Conservation (phyloP, 805 yeast species). For the Candida boidinii region DNA sequence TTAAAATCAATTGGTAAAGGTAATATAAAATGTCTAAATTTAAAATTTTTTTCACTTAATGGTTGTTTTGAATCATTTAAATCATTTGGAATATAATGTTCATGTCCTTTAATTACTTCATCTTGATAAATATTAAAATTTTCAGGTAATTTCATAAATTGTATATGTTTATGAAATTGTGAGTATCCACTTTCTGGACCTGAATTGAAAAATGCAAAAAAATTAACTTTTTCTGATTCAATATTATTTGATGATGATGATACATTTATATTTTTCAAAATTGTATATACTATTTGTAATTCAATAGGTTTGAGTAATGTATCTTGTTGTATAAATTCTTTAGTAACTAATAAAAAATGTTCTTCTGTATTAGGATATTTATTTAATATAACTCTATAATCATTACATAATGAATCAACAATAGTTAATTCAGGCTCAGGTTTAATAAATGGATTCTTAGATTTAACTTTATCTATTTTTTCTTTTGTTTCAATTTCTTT, state of each 20-base stretch:
- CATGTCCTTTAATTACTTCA: slow-evolving; percentile 31
- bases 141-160: slow-evolving; percentile 66
- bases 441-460: slow-evolving; percentile 64
- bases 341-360: slow-evolving; percentile 76
- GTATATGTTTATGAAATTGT: slow-evolving; percentile 88
- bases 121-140: slow-evolving; percentile 53
- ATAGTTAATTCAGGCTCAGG: slow-evolving; percentile 75
- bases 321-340: slow-evolving; percentile 61
- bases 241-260: slow-evolving; percentile 15
- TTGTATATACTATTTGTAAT: slow-evolving; percentile 45
- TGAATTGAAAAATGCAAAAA: slow-evolving; percentile 82
- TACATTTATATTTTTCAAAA: slow-evolving; percentile 41
- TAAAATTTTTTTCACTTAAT: slow-evolving; percentile 46
- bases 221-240: slow-evolving; percentile 31
- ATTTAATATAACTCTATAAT: slow-evolving; percentile 64
- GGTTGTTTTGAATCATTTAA: slow-evolving; percentile 39
- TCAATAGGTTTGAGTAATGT: slow-evolving; percentile 69
- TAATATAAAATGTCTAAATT: slow-evolving; percentile 79
- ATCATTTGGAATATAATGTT: slow-evolving; percentile 47
- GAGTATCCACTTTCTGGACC: slow-evolving; percentile 93
- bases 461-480: slow-evolving; percentile 21
- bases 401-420: slow-evolving; percentile 38
- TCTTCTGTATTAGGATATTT: slow-evolving; percentile 78
- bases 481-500: slow-evolving; percentile 28
- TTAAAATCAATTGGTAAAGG: slow-evolving; percentile 37